Percentiles rank a stretch among this genome's conserved stretches.
These are phyloP conservation scores for Penicillium bovifimosum DNA, from an alignment of 495 filamentous ascomycete genomes.

Conservation along the genomic window DNA sequence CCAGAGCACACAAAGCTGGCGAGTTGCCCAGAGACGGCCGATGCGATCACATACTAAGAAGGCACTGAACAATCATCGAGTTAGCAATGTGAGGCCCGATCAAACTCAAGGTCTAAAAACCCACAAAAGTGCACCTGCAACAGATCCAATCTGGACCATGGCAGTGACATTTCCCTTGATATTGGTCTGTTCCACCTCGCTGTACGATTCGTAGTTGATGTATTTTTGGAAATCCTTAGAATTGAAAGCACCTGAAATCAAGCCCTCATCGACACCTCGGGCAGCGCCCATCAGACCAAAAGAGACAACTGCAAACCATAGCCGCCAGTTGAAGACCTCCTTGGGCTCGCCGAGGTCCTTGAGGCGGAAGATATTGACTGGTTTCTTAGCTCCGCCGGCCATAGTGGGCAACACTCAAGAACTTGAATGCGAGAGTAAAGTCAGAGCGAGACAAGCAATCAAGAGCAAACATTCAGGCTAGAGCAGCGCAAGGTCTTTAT, in stretches of 20 bases:
- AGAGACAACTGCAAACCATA: slow-evolving; percentile 61
- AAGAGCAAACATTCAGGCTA: no score
- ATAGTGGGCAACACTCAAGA: slow-evolving; percentile 30
- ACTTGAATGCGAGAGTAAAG: not conserved
- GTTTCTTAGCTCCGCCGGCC: slow-evolving; percentile 59
- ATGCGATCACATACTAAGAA: slow-evolving; percentile 64
- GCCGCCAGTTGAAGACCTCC: slow-evolving; percentile 56
- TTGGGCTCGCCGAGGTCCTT: slow-evolving; percentile 50
- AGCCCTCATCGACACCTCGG: slow-evolving; percentile 60
- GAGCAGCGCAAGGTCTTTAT: slow-evolving; percentile 5
- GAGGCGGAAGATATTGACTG: slow-evolving; percentile 61
- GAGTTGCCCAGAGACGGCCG: slow-evolving; percentile 64
- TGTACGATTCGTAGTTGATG: slow-evolving; percentile 53
- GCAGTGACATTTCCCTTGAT: slow-evolving; percentile 65
- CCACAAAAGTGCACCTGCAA: slow-evolving; percentile 58
- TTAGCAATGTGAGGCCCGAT: not conserved
- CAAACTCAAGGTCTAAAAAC: slow-evolving; percentile 9
- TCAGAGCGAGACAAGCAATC: not conserved
- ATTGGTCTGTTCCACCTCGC: slow-evolving; percentile 47
- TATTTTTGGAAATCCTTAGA: slow-evolving; percentile 55
- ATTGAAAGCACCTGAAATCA: slow-evolving; percentile 63
- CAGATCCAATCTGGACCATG: slow-evolving; percentile 68
- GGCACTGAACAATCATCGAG: slow-evolving; percentile 32
- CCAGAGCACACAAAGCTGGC: slow-evolving; percentile 61
- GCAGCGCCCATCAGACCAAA: slow-evolving; percentile 68